phyloP scores from a whole-genome alignment of 2,329 filamentous ascomycete genomes.

The Arachnomyces sp. region DNA sequence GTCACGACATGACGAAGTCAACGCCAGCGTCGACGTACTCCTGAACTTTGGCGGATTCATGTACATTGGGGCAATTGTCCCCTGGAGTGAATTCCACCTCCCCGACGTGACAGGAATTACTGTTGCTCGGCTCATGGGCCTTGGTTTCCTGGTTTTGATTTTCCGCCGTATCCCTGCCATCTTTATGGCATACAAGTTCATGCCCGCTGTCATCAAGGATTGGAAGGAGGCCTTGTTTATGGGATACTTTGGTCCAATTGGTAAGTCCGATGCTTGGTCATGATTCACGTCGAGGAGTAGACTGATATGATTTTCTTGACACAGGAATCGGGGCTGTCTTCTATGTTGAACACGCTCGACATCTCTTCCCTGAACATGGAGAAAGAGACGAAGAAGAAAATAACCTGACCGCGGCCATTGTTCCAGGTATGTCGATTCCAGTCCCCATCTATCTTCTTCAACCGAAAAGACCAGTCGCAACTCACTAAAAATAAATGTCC shows the following conservation, averaged over 20 bases:
- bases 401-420: slow-evolving; percentile 32
- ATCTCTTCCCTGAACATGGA: slow-evolving; percentile 36
- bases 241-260: slow-evolving; percentile 47
- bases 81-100: slow-evolving; percentile 49
- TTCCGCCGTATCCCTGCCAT: slow-evolving; percentile 54
- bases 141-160: slow-evolving; percentile 47
- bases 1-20: slow-evolving; percentile 54
- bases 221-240: slow-evolving; percentile 56
- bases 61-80: slow-evolving; percentile 51
- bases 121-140: slow-evolving; percentile 40
- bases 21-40: slow-evolving; percentile 50
- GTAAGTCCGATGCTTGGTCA: slow-evolving; percentile 12
- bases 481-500: not conserved
- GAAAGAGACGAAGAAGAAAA: slow-evolving; percentile 35
- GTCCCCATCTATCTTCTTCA: not conserved
- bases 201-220: slow-evolving; percentile 45
- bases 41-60: slow-evolving; percentile 57
- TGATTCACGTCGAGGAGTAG: not conserved
- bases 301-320: not conserved
- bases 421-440: slow-evolving; percentile 23
- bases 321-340: slow-evolving; percentile 38
- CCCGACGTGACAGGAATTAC: slow-evolving; percentile 51
- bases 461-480: not conserved
- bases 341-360: slow-evolving; percentile 40
- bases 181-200: slow-evolving; percentile 47